These are phyloP conservation scores for Hypoxylon sp. DNA, from an alignment of 2,329 filamentous ascomycete species.

Conservation along the genomic window DNA sequence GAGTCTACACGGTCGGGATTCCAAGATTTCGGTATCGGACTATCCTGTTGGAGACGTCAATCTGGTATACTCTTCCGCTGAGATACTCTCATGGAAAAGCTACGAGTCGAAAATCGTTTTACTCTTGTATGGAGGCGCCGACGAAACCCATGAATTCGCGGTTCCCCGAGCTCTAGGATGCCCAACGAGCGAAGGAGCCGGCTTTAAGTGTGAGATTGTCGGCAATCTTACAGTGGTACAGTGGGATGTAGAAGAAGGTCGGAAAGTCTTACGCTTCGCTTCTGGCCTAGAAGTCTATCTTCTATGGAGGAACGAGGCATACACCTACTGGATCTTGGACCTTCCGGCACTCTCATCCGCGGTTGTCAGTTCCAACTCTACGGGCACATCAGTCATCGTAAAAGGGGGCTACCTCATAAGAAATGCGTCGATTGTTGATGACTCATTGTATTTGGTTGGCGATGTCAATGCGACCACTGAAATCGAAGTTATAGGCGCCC, in stretches of 20 bases:
- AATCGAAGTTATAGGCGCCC: not conserved
- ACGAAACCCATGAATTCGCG: not conserved
- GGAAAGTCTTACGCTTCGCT: not conserved
- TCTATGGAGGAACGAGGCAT: conserved; percentile 1
- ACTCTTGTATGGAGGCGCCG: not conserved
- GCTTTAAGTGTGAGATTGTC: not conserved
- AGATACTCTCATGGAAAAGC: not conserved
- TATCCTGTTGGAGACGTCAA: not conserved
- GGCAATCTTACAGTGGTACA: not conserved
- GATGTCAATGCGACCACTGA: not conserved
- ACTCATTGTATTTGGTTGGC: not conserved
- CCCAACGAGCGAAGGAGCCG: not conserved
- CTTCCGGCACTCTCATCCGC: not conserved
- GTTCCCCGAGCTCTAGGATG: not conserved
- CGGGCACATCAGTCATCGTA: not conserved
- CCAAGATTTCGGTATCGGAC: not conserved
- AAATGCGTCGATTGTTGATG: not conserved
- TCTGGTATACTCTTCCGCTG: not conserved
- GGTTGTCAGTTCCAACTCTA: not conserved
- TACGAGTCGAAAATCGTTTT: not conserved
- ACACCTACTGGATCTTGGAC: conserved; percentile 1
- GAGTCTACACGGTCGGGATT: not conserved
- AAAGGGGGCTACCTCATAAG: not conserved
- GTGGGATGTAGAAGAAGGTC: not conserved
- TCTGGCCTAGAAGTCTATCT: not conserved